Conservation (phyloP, 495 filamentous ascomycete species). For the Oleoguttula mirabilis region DNA sequence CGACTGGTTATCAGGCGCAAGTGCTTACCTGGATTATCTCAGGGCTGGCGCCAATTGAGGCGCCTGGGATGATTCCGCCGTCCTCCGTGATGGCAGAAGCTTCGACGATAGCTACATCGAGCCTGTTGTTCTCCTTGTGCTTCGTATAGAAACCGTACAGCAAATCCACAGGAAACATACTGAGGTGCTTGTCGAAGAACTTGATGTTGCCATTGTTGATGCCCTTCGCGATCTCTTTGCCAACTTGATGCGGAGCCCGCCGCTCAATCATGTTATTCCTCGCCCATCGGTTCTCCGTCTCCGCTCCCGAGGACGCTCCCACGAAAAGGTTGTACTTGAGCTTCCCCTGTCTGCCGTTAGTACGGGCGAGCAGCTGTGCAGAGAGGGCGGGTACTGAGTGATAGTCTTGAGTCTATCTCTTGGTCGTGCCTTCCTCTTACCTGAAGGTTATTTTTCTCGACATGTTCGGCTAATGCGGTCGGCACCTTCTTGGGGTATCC, state of each 20-base stretch:
- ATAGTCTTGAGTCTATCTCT: too few species aligned
- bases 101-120: slow-evolving; percentile 80
- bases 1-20: too few species aligned
- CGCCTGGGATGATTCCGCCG: slow-evolving; percentile 80
- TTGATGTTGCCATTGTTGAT: slow-evolving; percentile 83
- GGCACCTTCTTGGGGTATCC: slow-evolving; percentile 75
- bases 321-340: slow-evolving; percentile 79
- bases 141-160: slow-evolving; percentile 73
- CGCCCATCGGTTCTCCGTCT: slow-evolving; percentile 89
- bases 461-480: slow-evolving; percentile 73
- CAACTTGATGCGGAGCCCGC: slow-evolving; percentile 76
- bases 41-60: slow-evolving; percentile 73
- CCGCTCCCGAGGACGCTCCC: slow-evolving; percentile 75
- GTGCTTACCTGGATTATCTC: slow-evolving; percentile 73
- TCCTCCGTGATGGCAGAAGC: slow-evolving; percentile 86
- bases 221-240: slow-evolving; percentile 80
- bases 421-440: too few species aligned
- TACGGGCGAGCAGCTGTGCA: too few species aligned
- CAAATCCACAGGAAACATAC: slow-evolving; percentile 84
- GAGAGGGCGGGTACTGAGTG: too few species aligned
- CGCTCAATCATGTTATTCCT: slow-evolving; percentile 78
- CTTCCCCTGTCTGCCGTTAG: slow-evolving; percentile 69
- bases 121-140: slow-evolving; percentile 55
- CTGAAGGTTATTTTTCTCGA: slow-evolving; percentile 88
- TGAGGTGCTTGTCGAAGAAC: slow-evolving; percentile 88